These are phyloP conservation scores for Ampelomyces quisqualis DNA, from an alignment of 2,329 filamentous ascomycete genomes.

Conservation along the genomic window DNA sequence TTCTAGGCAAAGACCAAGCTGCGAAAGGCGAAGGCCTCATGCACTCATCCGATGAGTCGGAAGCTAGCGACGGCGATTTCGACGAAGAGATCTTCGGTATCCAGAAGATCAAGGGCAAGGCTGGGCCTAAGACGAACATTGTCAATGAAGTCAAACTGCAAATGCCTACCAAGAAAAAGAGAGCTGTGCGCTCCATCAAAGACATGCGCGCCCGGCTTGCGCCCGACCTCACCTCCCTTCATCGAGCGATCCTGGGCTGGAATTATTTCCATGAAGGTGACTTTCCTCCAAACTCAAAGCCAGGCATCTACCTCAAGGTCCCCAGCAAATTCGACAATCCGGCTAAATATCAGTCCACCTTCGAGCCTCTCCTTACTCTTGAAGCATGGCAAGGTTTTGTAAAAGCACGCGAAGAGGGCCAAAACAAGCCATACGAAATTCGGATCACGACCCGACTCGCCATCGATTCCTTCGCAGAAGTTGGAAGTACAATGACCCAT, in stretches of 20 bases:
- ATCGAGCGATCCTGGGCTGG: slow-evolving; percentile 87
- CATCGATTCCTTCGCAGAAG: slow-evolving; percentile 90
- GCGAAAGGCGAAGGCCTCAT: slow-evolving; percentile 81
- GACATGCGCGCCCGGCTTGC: slow-evolving; percentile 92
- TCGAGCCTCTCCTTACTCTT: slow-evolving; percentile 83
- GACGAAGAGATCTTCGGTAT: slow-evolving; percentile 69
- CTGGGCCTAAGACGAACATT: slow-evolving; percentile 42
- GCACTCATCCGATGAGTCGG: slow-evolving; percentile 71
- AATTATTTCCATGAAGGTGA: slow-evolving; percentile 90
- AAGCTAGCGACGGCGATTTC: slow-evolving; percentile 59
- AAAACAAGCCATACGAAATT: slow-evolving; percentile 77
- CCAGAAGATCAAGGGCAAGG: slow-evolving; percentile 48
- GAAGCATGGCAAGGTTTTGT: slow-evolving; percentile 97
- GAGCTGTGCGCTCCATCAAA: slow-evolving; percentile 77
- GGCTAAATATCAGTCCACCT: slow-evolving; percentile 79
- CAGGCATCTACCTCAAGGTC: slow-evolving; percentile 72
- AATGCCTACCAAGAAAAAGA: slow-evolving; percentile 80
- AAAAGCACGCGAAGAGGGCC: slow-evolving; percentile 83
- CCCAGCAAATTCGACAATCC: slow-evolving; percentile 76
- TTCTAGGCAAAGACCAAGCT: slow-evolving; percentile 76
- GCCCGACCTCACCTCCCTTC: slow-evolving; percentile 81
- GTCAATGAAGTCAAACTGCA: slow-evolving; percentile 44
- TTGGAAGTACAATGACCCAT: slow-evolving; percentile 78
- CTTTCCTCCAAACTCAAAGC: slow-evolving; percentile 72
- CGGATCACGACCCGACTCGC: slow-evolving; percentile 84